phyloP scores from a whole-genome alignment of 2,329 filamentous ascomycete species.

The Ophiostoma himal-ulmi region DNA sequence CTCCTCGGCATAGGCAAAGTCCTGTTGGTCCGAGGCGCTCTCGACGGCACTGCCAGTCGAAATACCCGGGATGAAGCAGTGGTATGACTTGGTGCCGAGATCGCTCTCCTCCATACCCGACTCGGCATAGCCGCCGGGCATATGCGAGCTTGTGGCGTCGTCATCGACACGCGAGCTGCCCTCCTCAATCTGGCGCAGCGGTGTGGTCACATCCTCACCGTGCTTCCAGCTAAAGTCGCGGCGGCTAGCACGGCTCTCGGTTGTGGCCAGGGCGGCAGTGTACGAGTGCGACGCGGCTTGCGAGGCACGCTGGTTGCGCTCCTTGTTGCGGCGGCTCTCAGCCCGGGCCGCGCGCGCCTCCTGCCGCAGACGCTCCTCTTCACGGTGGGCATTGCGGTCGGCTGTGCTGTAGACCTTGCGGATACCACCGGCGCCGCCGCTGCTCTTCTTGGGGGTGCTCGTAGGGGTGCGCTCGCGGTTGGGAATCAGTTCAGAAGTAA shows the following conservation, averaged over 20 bases:
- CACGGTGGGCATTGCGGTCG: constrained; percentile 48
- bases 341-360: constrained; percentile 52
- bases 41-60: constrained; percentile 32
- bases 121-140: constrained; percentile 35
- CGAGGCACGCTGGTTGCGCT: constrained; percentile 40
- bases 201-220: constrained; percentile 32
- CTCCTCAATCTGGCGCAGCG: constrained; percentile 32
- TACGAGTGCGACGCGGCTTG: constrained; percentile 29
- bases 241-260: constrained; percentile 27
- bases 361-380: constrained; percentile 49
- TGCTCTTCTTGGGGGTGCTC: constrained; percentile 45
- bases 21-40: constrained; percentile 30
- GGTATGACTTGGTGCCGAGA: constrained; percentile 53
- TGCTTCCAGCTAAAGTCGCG: constrained; percentile 52
- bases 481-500: constrained; percentile 56
- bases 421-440: constrained; percentile 36
- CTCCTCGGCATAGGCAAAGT: constrained; percentile 39
- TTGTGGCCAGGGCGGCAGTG: constrained; percentile 2
- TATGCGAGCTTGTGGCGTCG: constrained; percentile 30
- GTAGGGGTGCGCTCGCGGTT: constrained; percentile 54
- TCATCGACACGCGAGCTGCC: constrained; percentile 30
- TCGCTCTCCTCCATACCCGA: constrained; percentile 38
- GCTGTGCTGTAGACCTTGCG: constrained; percentile 58
- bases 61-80: constrained; percentile 50
- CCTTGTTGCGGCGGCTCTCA: constrained; percentile 42